These are phyloP conservation scores for Vicia faba DNA, from an alignment of 306 rosid genomes.

Conservation along the genomic window DNA sequence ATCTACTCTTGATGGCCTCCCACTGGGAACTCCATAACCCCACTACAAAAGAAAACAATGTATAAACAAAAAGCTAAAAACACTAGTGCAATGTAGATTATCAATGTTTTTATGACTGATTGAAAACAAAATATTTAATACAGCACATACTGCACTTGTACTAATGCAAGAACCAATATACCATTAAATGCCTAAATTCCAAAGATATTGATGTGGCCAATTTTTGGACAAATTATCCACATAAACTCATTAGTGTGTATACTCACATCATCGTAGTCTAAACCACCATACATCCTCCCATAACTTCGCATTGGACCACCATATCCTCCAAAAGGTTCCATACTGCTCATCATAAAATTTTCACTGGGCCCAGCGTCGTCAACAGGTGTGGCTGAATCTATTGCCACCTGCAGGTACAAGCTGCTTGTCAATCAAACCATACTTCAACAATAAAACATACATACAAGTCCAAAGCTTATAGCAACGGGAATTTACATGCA, in stretches of 20 bases:
- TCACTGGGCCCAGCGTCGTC: conserved; percentile 84
- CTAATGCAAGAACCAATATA: conserved; percentile 1
- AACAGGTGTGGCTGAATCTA: conserved; percentile 92
- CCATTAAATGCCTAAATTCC: conserved; percentile 20
- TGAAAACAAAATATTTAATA: conserved; percentile 4
- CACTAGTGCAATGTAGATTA: background rate
- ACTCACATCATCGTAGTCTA: conserved; percentile 95
- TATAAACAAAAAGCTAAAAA: conserved; percentile 9
- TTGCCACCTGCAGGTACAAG: conserved; percentile 54
- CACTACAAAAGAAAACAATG: conserved; percentile 57
- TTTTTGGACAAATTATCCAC: background rate
- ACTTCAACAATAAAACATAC: background rate
- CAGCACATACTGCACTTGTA: conserved; percentile 14
- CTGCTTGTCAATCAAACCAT: conserved; percentile 18
- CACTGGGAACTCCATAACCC: conserved; percentile 84
- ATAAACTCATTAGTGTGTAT: conserved; percentile 18
- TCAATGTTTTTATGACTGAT: conserved; percentile 9
- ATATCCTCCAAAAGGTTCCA: conserved; percentile 74
- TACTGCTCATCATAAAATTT: conserved; percentile 59
- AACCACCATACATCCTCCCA: conserved; percentile 95
- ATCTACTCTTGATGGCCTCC: conserved; percentile 84
- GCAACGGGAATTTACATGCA: conserved; percentile 2
- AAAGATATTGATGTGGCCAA: conserved; percentile 5
- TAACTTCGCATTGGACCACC: conserved; percentile 91
- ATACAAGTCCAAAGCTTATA: conserved; percentile 2